Evolutionary conservation across 1,284 basidiomycete genomes (phyloP).

Genomic region (Sphaerobolus stellatus): DNA sequence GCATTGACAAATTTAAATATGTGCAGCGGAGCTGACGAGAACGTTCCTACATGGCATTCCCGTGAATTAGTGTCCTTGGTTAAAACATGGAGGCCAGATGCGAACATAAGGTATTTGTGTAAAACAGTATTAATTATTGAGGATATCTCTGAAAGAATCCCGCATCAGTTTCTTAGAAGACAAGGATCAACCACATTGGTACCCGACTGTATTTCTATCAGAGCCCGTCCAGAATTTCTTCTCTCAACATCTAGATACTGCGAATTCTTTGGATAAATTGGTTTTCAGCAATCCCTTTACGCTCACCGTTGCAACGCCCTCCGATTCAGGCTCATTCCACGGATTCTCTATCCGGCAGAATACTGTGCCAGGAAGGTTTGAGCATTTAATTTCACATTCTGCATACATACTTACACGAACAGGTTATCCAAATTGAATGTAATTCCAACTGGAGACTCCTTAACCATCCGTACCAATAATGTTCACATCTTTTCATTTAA

Average conservation of each 20-base stretch:
- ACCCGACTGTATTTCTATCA: slow-evolving; percentile 57
- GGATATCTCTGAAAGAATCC: background rate
- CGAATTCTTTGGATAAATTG: slow-evolving; percentile 9
- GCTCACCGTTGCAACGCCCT: slow-evolving; percentile 63
- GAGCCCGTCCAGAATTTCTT: slow-evolving; percentile 56
- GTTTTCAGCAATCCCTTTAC: slow-evolving; percentile 45
- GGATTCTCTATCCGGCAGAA: slow-evolving; percentile 63
- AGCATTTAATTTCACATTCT: background rate
- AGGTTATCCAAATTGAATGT: slow-evolving; percentile 37
- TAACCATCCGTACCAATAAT: slow-evolving; percentile 34
- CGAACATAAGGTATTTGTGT: slow-evolving; percentile 54
- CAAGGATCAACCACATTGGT: slow-evolving; percentile 67
- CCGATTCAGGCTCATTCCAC: slow-evolving; percentile 62
- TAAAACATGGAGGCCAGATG: slow-evolving; percentile 52
- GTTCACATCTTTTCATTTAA: slow-evolving; percentile 10
- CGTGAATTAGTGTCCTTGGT: slow-evolving; percentile 60
- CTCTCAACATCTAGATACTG: slow-evolving; percentile 31
- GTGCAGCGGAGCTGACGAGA: slow-evolving; percentile 67
- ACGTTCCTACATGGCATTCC: slow-evolving; percentile 81
- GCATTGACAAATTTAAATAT: slow-evolving; percentile 3
- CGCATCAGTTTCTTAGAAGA: slow-evolving; percentile 62
- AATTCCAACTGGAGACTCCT: slow-evolving; percentile 16
- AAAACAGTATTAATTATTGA: background rate
- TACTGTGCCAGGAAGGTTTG: slow-evolving; percentile 59
- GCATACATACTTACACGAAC: background rate